Evolutionary conservation across 2,329 filamentous ascomycete genomes (phyloP), one percentile per base, ranked within the genome.

Genomic region (Elsinoe ampelina): DNA sequence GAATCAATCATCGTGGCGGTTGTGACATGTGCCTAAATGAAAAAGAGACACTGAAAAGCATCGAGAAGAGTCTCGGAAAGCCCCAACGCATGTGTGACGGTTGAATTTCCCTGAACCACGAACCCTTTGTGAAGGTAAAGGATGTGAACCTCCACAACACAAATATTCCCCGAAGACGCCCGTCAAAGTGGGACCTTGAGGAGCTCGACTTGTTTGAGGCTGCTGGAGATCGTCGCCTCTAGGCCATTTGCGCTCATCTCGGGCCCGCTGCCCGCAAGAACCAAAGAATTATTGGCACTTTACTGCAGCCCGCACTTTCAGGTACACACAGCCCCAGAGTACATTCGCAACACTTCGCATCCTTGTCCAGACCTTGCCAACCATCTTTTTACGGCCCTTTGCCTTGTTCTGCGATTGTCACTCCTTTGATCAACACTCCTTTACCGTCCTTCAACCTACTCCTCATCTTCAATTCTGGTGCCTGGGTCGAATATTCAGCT

Each of bases 1-100:
- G 48, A 52, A 52, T 52, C 48, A 52, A 52, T 26, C 22, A 26
- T 26, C 3, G 22, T 6, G 22, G 22, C 22, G 48, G 38, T 17
- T 36, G 36, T 52, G 48, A 52, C 48, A 52, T 38, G 48, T 52
- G 48, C 48, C 48, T 36, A 38, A 43, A n/a, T 32, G n/a, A n/a
- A 20, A 50, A 34, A n/a, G 45, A 32, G 45, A 13, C 13, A n/a
- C 22, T n/a, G 26, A n/a, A 19, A 50, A 50, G 45, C 11, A n/a
- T 32, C 22, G 19, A 34, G 12, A 34, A 50, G 32, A n/a, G 22
- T 43, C 41, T 43, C 12, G 41, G 15, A 43, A 22, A 6, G 11
- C 22, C 41, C 22, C 41, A 50, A 50, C 45, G 15, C 26, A 50
- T 50, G 45, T 50, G 15, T 36, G 26, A 50, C 45, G 30, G 45